These are phyloP conservation scores for Medicago ruthenica DNA, from an alignment of 306 rosid genomes.

Conservation along the genomic window DNA sequence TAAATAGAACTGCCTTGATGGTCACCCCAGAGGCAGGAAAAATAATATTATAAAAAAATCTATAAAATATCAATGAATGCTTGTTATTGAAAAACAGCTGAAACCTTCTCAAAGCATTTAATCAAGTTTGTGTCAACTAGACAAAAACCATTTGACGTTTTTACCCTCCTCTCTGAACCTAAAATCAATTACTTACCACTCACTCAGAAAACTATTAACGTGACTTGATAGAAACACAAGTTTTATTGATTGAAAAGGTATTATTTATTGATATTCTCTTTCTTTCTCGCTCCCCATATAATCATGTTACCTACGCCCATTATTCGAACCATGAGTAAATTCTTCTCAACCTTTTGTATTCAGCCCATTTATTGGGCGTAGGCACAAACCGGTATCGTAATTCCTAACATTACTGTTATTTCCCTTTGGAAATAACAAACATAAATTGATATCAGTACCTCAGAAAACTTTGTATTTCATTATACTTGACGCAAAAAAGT, in stretches of 20 bases:
- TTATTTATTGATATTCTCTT: neutral
- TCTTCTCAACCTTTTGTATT: neutral
- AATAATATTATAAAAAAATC: neutral
- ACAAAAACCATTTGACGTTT: conserved; percentile 12
- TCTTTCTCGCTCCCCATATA: neutral
- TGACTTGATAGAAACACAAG: neutral
- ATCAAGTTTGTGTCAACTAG: conserved; percentile 22
- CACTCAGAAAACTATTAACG: conserved; percentile 20
- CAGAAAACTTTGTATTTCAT: neutral
- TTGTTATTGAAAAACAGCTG: neutral
- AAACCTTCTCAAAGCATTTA: conserved; percentile 28
- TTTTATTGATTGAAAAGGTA: neutral
- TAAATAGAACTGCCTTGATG: conserved; percentile 19
- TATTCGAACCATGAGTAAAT: neutral
- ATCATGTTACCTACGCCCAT: neutral
- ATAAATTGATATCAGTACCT: conserved; percentile 17
- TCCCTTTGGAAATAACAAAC: conserved; percentile 4
- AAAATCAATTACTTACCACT: neutral
- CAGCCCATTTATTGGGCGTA: neutral
- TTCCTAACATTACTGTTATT: neutral
- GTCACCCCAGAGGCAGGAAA: conserved; percentile 5
- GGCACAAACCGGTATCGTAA: neutral
- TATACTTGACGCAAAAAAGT: conserved; percentile 12
- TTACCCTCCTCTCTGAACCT: conserved; percentile 3
- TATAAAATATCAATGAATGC: conserved; percentile 13